Base-by-base conservation (phyloP, 768 basidiomycete genomes). In the Vararia minispora region DNA sequence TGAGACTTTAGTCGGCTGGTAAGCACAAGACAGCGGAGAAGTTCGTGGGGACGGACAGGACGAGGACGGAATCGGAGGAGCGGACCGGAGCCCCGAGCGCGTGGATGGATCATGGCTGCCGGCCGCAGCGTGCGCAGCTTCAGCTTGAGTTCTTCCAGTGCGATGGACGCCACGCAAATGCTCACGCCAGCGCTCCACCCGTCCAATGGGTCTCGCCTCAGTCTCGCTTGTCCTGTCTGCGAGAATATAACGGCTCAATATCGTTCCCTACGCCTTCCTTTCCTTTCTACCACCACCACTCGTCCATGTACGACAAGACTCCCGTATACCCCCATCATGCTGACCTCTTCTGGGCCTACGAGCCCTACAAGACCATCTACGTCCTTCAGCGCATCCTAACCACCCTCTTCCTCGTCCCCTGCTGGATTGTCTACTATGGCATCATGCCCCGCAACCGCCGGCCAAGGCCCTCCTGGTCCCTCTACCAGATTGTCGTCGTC, bases 391-490 rank as follows among this genome's bases (percentile, higher is more conserved):
- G 71, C 10, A 59, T 72, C 9, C 41, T 68, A 31, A 72, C 69
- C 3, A 71, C 72, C 4, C 51, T 73, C 21, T 51, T 64, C 6
- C 54, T 74, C 34, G 65, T 70, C 11, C 65, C 65, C 2, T 50
- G 55, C 33, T 74, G 71, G 71, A 58, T 52, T 12, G 16, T 60
- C 13, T 65, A 62, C 46, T 71, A 74, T 45, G 22, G 54, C 14
- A n/a, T 69, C 24, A 37, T 69, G 12, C 70, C 71, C 2, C 56
- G 61, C n/a, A 54, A 55, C 14, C 55, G 50, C 28, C 61, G 71
- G 16, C 71, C 72, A n/a, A 61, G 71, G 3, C 47, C 58, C 16
- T 70, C 69, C 0, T 74, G 71, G 71, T 64, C 62, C 7, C 43
- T 74, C 28, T 57, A 58, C 20, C 71, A 72, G 52, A 61, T 70